Evolutionary conservation across 164 flowering plant species (phyloP).

Genomic region (Vitis cinerea): DNA sequence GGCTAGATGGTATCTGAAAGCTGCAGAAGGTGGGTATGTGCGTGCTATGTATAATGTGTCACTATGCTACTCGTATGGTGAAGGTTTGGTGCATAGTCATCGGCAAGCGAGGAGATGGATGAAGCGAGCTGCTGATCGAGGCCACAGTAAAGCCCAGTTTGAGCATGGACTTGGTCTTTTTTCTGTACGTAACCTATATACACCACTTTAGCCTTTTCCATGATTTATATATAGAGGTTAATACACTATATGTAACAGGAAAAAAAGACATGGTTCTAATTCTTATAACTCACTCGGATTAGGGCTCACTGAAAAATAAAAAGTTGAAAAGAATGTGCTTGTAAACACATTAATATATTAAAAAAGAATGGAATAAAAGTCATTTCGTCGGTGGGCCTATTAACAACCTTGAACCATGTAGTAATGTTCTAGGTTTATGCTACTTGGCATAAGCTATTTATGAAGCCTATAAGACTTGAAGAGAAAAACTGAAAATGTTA

Average conservation of each 20-base stretch:
- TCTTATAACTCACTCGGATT: too few species aligned
- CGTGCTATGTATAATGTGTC: conserved; percentile 95
- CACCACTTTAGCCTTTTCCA: neutral
- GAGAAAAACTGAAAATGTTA: too few species aligned
- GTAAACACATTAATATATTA: too few species aligned
- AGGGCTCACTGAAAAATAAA: too few species aligned
- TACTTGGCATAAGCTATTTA: too few species aligned
- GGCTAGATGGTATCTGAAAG: conserved; percentile 84
- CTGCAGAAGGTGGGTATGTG: conserved; percentile 91
- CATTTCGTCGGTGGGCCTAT: too few species aligned
- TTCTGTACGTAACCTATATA: conserved; percentile 43
- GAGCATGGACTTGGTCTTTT: conserved; percentile 86
- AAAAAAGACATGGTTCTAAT: neutral
- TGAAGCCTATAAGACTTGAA: too few species aligned
- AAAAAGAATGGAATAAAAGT: too few species aligned
- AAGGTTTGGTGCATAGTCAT: conserved; percentile 58
- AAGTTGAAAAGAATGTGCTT: too few species aligned
- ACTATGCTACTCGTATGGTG: conserved; percentile 79
- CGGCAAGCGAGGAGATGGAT: conserved; percentile 79
- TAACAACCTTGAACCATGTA: too few species aligned
- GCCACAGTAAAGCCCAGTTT: conserved; percentile 88
- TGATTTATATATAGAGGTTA: too few species aligned
- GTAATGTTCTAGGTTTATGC: too few species aligned
- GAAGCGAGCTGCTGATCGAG: conserved; percentile 89
- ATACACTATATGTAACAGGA: neutral